Evolutionary conservation across 129 eudicot species (phyloP), one percentile per base, ranked within the genome.

Genomic region (Lactuca saligna): DNA sequence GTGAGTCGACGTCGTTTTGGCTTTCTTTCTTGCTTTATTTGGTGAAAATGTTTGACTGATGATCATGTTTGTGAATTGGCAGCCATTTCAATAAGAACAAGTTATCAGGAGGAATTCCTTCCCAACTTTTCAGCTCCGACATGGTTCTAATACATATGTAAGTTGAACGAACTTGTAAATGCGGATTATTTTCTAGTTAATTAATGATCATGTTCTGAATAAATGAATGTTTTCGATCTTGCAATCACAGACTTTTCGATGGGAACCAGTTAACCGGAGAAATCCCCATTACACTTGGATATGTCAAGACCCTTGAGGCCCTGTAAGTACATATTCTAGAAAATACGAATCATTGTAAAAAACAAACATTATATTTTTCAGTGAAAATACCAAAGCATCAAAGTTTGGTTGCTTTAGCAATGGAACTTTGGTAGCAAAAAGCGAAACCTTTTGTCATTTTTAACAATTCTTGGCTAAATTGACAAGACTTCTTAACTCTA

Each of bases 21-120:
- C 12, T 31, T 3, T 69, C 14, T 20, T 54, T 60, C 6, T 51
- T 61, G 80, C 73, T 39, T 37, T 29, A 48, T 56, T 20, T 55
- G 64, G 49, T 7, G 51, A 44, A 54, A 57, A 14, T n/a, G 44
- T 61, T 33, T 3, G 46, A 62, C 55, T 68, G 33, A 71, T 68
- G 33, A 71, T 75, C 12, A 71, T 75, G 5, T 44, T 56, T 56
- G 41, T 73, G 14, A 59, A 15, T 25, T 70, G 82, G 73, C 87
- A 92, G 98, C 72, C 98, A 92, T 81, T 86, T 92, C 82, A 92
- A 89, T 77, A 84, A 89, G 71, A 92, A 92, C 84, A 78, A 82
- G 88, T 88, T 92, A 37, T 86, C 98, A 3, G 98, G 98, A 6
- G 3, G 51, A 65, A 82, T 92, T 68, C 96, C 98, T 3, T 29